Conservation (phyloP, 2,329 filamentous ascomycete genomes). For the Amphichorda felina region DNA sequence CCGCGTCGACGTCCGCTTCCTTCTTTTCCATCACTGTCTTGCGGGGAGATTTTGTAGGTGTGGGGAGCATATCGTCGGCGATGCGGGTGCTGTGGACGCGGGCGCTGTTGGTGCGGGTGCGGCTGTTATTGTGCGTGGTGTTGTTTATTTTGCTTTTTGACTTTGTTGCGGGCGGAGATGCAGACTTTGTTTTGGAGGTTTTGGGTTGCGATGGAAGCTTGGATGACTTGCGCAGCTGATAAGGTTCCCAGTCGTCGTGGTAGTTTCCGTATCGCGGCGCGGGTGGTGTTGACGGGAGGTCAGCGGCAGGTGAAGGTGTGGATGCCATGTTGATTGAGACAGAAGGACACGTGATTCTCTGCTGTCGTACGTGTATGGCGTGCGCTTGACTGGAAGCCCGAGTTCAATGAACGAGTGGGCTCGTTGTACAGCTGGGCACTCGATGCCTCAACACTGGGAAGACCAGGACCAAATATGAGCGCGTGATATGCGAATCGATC, state of each 20-base stretch:
- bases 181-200: slow-evolving; percentile 43
- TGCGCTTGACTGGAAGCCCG: too few species aligned
- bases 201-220: slow-evolving; percentile 37
- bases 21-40: slow-evolving; percentile 41
- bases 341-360: too few species aligned
- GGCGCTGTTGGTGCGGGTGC: too few species aligned
- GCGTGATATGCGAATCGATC: too few species aligned
- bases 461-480: not conserved
- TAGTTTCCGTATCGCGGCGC: slow-evolving; percentile 3
- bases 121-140: too few species aligned
- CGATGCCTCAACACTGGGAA: not conserved
- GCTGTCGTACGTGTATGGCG: too few species aligned
- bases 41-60: slow-evolving; percentile 66
- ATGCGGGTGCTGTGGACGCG: too few species aligned
- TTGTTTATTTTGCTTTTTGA: too few species aligned
- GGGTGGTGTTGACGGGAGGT: slow-evolving; percentile 4
- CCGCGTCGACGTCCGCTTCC: slow-evolving; percentile 35
- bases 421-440: too few species aligned
- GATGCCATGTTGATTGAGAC: slow-evolving; percentile 4
- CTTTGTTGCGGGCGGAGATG: too few species aligned
- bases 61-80: slow-evolving; percentile 51
- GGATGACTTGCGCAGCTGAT: slow-evolving; percentile 57
- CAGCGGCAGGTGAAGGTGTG: slow-evolving; percentile 4
- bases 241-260: slow-evolving; percentile 60
- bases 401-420: too few species aligned